A percentile compares a stretch with the other conserved stretches of the same genome.
These are phyloP conservation scores for Chalciporus chontae DNA, from an alignment of 768 basidiomycete species.

Conservation along the genomic window DNA sequence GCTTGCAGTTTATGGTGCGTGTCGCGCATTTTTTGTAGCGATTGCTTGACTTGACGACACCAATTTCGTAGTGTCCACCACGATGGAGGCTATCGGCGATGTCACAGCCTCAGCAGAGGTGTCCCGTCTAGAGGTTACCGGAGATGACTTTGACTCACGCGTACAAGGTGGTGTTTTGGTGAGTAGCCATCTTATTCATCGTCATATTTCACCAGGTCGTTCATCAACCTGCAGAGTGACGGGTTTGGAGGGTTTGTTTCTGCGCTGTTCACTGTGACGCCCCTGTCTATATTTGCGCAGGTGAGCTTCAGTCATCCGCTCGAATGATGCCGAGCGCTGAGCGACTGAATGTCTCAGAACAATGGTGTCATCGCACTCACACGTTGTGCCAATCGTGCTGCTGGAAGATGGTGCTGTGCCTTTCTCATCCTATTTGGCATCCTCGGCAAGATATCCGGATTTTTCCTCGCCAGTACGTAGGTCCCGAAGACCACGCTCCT, in stretches of 20 bases:
- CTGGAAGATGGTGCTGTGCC: conserved; percentile 74
- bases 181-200: conserved; percentile 7
- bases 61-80: conserved; percentile 49
- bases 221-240: conserved; percentile 47
- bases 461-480: conserved; percentile 75
- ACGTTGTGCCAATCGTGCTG: conserved; percentile 75
- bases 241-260: conserved; percentile 80
- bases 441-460: conserved; percentile 77
- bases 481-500: no score
- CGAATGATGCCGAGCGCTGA: background rate
- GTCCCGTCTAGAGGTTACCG: conserved; percentile 68
- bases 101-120: conserved; percentile 82
- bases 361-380: conserved; percentile 84
- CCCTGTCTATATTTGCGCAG: conserved; percentile 76
- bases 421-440: conserved; percentile 81
- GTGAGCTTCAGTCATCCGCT: conserved; percentile 15
- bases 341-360: conserved; percentile 41
- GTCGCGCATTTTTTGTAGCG: no score
- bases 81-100: conserved; percentile 86
- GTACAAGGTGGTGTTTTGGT: conserved; percentile 82
- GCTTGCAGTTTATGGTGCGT: conserved; percentile 56
- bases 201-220: background rate
- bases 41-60: background rate
- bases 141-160: conserved; percentile 72
- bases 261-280: conserved; percentile 77